Conservation (phyloP, 1,139 yeast species). For the Nakaseomyces sp. region DNA sequence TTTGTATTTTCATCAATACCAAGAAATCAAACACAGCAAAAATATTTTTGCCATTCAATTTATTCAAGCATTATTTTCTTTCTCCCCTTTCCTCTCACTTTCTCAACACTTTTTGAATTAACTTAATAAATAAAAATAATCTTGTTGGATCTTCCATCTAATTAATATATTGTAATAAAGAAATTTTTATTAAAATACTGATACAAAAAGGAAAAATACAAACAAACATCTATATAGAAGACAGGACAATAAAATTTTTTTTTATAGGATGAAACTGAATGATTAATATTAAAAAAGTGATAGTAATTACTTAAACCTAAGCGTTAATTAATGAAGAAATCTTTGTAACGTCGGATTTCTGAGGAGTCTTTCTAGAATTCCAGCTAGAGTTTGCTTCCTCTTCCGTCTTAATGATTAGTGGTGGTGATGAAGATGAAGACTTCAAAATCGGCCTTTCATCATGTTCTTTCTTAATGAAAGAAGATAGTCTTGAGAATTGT, state of each 20-base stretch:
- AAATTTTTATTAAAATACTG: background rate
- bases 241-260: too few relatives aligned
- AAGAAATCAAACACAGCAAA: too few relatives aligned
- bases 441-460: background rate
- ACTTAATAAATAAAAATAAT: too few relatives aligned
- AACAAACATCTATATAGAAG: too few relatives aligned
- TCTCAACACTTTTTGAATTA: too few relatives aligned
- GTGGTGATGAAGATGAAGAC: conserved; percentile 2
- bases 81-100: too few relatives aligned
- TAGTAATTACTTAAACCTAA: background rate
- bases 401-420: background rate
- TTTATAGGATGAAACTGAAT: conserved; percentile 1
- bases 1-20: too few relatives aligned
- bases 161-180: too few relatives aligned
- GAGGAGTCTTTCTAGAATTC: conserved; percentile 4
- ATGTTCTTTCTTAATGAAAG: background rate
- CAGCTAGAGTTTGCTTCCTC: conserved; percentile 2
- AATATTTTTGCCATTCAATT: too few relatives aligned
- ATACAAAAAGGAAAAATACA: background rate
- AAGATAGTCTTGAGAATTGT: background rate
- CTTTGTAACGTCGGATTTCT: conserved; percentile 5
- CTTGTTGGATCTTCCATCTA: too few relatives aligned
- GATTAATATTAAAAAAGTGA: conserved; percentile 1
- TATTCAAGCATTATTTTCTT: too few relatives aligned
- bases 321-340: conserved; percentile 5